phyloP scores from a whole-genome alignment of 1,139 yeast genomes.

The Pichia sp. region DNA sequence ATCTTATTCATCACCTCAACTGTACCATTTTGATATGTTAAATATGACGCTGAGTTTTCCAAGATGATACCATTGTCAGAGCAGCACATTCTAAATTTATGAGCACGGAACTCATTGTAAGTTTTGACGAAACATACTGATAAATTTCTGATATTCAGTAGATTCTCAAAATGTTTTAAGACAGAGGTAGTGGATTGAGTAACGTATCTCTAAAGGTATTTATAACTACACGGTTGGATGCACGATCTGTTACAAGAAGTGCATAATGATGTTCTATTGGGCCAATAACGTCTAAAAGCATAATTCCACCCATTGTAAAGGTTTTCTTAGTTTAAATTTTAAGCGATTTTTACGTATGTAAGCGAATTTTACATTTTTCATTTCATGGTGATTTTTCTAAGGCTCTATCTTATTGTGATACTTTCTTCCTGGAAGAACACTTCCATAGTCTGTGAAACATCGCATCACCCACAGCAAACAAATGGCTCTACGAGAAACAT shows the following conservation, averaged over 20 bases:
- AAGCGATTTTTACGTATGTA: too few relatives aligned
- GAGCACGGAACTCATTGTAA: constrained; percentile 7
- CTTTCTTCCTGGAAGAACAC: too few relatives aligned
- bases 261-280: background rate
- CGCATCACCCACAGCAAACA: too few relatives aligned
- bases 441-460: too few relatives aligned
- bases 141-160: background rate
- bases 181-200: background rate
- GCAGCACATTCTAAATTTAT: background rate
- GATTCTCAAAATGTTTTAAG: constrained; percentile 1
- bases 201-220: constrained; percentile 7
- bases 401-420: too few relatives aligned
- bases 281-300: constrained; percentile 8
- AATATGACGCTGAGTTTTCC: constrained; percentile 3
- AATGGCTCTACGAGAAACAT: background rate
- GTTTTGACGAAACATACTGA: constrained; percentile 6
- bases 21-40: constrained; percentile 1
- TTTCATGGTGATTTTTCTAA: too few relatives aligned
- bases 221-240: constrained; percentile 3
- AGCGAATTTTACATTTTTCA: too few relatives aligned
- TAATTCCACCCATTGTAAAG: background rate
- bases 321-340: background rate
- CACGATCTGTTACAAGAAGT: background rate
- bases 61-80: background rate
- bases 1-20: constrained; percentile 2